Evolutionary conservation across 2,329 filamentous ascomycete species (phyloP).

Genomic region (Talaromyces marneffei): DNA sequence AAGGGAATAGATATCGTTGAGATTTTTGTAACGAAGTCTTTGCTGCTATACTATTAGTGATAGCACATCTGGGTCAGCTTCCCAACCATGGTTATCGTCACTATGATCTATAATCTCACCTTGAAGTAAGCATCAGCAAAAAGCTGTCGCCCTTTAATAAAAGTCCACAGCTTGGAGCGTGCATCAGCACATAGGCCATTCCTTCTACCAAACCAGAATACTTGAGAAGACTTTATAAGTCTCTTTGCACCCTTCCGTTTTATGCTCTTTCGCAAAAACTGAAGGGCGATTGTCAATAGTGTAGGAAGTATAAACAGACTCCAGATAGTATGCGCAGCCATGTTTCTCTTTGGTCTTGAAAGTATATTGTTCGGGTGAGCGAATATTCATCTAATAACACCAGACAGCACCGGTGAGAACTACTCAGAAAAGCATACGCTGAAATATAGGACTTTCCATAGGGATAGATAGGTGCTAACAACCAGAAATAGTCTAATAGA

Average conservation of each 20-base stretch:
- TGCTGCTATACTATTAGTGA: neutral
- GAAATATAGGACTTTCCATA: neutral
- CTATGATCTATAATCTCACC: neutral
- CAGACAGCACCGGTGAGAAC: neutral
- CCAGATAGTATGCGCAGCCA: neutral
- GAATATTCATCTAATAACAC: neutral
- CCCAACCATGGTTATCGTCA: neutral
- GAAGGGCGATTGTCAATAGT: neutral
- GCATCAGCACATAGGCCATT: neutral
- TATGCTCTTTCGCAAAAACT: neutral
- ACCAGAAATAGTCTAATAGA: neutral
- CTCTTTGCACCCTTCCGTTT: neutral
- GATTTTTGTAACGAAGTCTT: neutral
- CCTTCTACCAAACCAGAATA: constrained; percentile 1
- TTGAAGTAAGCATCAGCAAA: constrained; percentile 1
- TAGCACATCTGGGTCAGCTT: neutral
- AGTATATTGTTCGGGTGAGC: neutral
- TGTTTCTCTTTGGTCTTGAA: neutral
- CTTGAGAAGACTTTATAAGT: neutral
- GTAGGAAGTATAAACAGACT: neutral
- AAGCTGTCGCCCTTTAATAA: neutral
- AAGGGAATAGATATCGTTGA: neutral
- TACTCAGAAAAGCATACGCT: neutral
- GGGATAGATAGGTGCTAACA: neutral
- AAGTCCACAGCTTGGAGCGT: neutral